These are phyloP conservation scores for Coccomyxa sp. DNA, from an alignment of 139 green algal species.

Conservation along the genomic window DNA sequence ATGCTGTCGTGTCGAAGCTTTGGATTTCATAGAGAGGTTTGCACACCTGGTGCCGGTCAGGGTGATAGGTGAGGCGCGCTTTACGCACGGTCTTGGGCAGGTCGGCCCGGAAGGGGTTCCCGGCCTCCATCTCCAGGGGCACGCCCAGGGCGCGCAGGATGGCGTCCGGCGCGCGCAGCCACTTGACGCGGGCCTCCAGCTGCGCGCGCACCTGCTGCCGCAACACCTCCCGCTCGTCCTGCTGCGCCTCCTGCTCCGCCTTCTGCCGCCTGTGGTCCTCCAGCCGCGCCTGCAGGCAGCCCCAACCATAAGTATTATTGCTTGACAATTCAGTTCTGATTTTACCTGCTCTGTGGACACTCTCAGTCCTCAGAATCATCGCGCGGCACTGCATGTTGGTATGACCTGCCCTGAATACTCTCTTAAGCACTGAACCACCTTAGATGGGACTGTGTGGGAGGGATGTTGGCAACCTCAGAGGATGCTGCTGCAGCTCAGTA, in stretches of 20 bases:
- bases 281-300: slow-evolving; percentile 9
- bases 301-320: no score
- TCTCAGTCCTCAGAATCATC: no score
- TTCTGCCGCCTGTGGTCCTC: slow-evolving; percentile 1
- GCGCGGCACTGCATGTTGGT: no score
- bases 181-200: background rate
- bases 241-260: background rate
- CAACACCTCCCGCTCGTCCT: background rate
- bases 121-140: background rate
- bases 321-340: no score
- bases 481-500: no score
- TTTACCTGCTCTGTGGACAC: no score
- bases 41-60: slow-evolving; percentile 6
- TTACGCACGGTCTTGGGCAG: background rate
- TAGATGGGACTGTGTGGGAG: no score
- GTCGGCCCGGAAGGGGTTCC: background rate
- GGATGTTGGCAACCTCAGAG: no score
- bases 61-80: slow-evolving; percentile 4
- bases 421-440: no score
- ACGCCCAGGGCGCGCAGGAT: slow-evolving; percentile 2
- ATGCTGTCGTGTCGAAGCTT: background rate
- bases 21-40: no score
- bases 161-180: background rate
- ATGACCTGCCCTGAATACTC: no score
- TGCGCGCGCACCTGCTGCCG: background rate